Base-by-base conservation (phyloP, 345 rosid genomes). In the Pistacia vera region DNA sequence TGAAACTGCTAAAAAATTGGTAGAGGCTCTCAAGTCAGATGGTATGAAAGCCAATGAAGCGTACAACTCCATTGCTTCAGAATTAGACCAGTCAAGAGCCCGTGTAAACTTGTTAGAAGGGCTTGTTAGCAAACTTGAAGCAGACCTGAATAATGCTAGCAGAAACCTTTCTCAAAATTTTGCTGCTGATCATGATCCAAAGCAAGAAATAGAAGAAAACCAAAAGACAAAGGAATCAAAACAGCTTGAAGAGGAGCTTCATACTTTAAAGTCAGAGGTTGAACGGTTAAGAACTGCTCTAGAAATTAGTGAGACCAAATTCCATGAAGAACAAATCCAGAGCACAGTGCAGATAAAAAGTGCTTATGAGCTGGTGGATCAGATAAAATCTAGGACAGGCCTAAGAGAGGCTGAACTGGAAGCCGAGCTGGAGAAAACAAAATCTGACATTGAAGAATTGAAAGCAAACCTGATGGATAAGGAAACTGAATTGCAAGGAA, bases 391-490 rank as follows among this genome's bases (percentile, higher is more conserved):
- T 22, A 81, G 55, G 73, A 78, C 86, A 25, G 74, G 76, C 48
- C 12, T 48, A 46, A 89, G 84, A 76, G 93, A 92, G 86, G 88
- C 91, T 5, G 92, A 86, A 61, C 86, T 87, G 28, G 88, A 83
- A 73, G 86, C 83, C n/a, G 94, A 92, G 68, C 20, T 88, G 68
- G 83, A 86, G 79, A 88, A 86, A 63, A 86, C 90, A 38, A 92
- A 83, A 70, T 76, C 83, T 10, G 82, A 79, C 68, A 81, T 92
- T 66, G 92, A 92, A 25, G 92, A 91, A 75, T 81, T 96, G 81
- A 93, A 89, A 78, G 95, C 90, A 4, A 88, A 83, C 66, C 81
- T 96, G 72, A 90, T 96, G 95, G 97, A 92, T 52, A 96, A 93
- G 83, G 99, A 96, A 84, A 85, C 92, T 54, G 95, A 89, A 78